Evolutionary conservation across 441 rosid species (phyloP).

Genomic region (Croton setiger): DNA sequence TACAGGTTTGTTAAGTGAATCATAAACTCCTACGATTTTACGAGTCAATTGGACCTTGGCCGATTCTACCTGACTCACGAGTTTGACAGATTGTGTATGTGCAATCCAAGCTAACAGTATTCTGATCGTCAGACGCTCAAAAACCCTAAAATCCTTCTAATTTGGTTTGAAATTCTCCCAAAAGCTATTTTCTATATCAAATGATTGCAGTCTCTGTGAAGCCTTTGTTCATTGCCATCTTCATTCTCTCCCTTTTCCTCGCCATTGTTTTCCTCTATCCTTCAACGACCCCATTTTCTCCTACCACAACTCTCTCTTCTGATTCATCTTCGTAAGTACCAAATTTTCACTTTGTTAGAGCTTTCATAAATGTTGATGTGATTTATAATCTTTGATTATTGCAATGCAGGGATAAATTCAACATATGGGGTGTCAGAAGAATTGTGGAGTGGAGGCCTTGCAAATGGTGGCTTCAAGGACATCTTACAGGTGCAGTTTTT

Average conservation of each 20-base stretch:
- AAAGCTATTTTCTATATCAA: constrained; percentile 12
- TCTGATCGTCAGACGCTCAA: background rate
- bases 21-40: too few relatives aligned
- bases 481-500: constrained; percentile 44
- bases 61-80: too few relatives aligned
- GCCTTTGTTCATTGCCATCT: constrained; percentile 49
- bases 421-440: constrained; percentile 80
- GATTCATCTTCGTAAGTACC: constrained; percentile 27
- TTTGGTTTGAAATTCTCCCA: background rate
- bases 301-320: constrained; percentile 19
- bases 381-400: background rate
- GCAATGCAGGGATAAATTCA: constrained; percentile 38
- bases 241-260: constrained; percentile 51
- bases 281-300: constrained; percentile 26
- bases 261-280: constrained; percentile 54
- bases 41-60: too few relatives aligned
- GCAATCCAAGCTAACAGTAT: background rate
- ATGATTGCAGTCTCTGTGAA: constrained; percentile 52
- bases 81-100: too few relatives aligned
- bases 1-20: too few relatives aligned
- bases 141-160: constrained; percentile 1
- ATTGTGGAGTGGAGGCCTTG: constrained; percentile 88
- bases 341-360: background rate
- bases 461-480: constrained; percentile 85
- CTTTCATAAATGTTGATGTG: background rate